Evolutionary conservation across 768 basidiomycete species (phyloP).

Genomic region (Boletus bicolor): DNA sequence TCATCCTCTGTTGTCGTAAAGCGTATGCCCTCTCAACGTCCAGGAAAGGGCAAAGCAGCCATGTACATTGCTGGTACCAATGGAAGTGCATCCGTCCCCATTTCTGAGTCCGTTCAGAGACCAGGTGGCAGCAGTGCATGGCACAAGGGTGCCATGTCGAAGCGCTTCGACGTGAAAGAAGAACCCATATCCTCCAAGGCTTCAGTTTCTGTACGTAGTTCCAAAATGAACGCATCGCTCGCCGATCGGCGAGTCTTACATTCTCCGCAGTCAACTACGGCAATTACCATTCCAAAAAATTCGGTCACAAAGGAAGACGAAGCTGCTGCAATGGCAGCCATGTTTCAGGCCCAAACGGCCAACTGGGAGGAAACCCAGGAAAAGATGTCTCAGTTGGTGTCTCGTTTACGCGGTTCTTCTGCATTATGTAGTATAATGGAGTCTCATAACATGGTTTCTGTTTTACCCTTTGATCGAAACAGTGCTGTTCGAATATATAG

Average conservation of each 20-base stretch:
- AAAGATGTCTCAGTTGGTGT: slow-evolving; percentile 99
- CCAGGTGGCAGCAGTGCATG: slow-evolving; percentile 45
- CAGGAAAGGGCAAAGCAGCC: slow-evolving; percentile 79
- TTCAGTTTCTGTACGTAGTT: slow-evolving; percentile 31
- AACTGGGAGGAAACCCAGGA: slow-evolving; percentile 99
- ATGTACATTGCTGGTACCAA: slow-evolving; percentile 63
- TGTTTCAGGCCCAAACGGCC: slow-evolving; percentile 91
- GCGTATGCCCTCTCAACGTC: slow-evolving; percentile 77
- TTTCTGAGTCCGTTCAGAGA: slow-evolving; percentile 45
- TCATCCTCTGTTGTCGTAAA: slow-evolving; percentile 94
- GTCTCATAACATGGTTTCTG: slow-evolving; percentile 69
- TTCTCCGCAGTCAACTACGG: slow-evolving; percentile 36
- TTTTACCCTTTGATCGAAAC: slow-evolving; percentile 35
- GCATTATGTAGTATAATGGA: slow-evolving; percentile 60
- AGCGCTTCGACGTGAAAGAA: slow-evolving; percentile 86
- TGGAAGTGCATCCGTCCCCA: slow-evolving; percentile 39
- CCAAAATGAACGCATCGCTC: slow-evolving; percentile 23
- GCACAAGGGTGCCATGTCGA: slow-evolving; percentile 79
- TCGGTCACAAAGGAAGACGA: slow-evolving; percentile 69
- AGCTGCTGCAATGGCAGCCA: slow-evolving; percentile 94
- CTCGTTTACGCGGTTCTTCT: slow-evolving; percentile 52
- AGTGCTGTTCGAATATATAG: slow-evolving; percentile 69
- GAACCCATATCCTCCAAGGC: slow-evolving; percentile 38
- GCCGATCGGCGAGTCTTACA: slow-evolving; percentile 26
- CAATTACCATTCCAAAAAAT: slow-evolving; percentile 34